phyloP scores from a whole-genome alignment of 2,329 filamentous ascomycete genomes.

The Neonectria sp. region DNA sequence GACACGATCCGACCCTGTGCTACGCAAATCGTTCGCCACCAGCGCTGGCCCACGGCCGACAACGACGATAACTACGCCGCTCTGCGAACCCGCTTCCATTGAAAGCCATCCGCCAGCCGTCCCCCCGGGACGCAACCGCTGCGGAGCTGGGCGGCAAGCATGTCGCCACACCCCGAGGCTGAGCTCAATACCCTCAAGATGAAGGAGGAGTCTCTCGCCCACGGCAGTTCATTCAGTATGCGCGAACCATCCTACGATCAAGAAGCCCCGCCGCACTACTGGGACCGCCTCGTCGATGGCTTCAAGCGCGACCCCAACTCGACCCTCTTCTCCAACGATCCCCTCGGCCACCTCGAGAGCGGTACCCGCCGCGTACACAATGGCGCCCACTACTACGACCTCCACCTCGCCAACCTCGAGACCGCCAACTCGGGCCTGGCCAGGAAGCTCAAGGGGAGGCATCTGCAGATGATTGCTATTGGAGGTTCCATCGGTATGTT shows the following conservation, averaged over 20 bases:
- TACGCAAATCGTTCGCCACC: slow-evolving; percentile 6
- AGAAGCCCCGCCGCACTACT: slow-evolving; percentile 49
- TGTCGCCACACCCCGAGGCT: slow-evolving; percentile 61
- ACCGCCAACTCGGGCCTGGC: slow-evolving; percentile 83
- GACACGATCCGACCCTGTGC: slow-evolving; percentile 16
- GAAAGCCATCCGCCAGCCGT: slow-evolving; percentile 27
- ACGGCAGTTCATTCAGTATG: slow-evolving; percentile 67
- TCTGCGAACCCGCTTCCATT: slow-evolving; percentile 11
- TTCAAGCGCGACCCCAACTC: slow-evolving; percentile 74
- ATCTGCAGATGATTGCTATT: slow-evolving; percentile 98
- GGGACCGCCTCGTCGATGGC: slow-evolving; percentile 68
- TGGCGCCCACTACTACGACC: slow-evolving; percentile 67
- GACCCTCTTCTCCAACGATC: slow-evolving; percentile 63
- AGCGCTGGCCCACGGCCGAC: not conserved
- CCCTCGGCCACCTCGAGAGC: slow-evolving; percentile 54
- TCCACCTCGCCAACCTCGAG: slow-evolving; percentile 75
- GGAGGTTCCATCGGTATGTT: slow-evolving; percentile 85
- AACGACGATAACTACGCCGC: not conserved
- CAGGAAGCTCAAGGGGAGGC: slow-evolving; percentile 84
- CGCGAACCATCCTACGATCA: slow-evolving; percentile 64
- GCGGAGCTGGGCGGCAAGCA: slow-evolving; percentile 50
- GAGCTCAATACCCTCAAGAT: slow-evolving; percentile 72
- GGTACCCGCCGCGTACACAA: slow-evolving; percentile 51
- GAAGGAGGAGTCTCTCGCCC: slow-evolving; percentile 70
- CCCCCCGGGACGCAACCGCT: slow-evolving; percentile 32